Evolutionary conservation across 129 eudicot genomes (phyloP).

Genomic region (Smallanthus sonchifolius): DNA sequence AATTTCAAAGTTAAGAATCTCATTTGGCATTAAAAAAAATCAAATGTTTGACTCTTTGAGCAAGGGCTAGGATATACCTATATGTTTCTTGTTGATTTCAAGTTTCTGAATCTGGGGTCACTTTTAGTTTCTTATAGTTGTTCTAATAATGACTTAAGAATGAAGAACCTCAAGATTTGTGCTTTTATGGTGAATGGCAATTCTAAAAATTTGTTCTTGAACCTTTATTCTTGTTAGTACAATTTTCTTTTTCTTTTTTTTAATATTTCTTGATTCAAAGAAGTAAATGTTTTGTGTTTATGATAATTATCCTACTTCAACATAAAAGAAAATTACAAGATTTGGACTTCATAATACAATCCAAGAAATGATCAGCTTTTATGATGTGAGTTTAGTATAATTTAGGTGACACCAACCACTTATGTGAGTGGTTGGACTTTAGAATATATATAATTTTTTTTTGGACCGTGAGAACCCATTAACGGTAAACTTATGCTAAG

Average conservation of each 20-base stretch:
- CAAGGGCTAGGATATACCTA: background rate
- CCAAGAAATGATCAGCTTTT: too few relatives aligned
- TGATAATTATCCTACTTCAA: background rate
- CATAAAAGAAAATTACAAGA: background rate
- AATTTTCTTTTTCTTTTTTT: background rate
- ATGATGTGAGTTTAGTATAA: too few relatives aligned
- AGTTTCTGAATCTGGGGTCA: slow-evolving; percentile 8
- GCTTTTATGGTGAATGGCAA: slow-evolving; percentile 9
- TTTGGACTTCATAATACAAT: too few relatives aligned
- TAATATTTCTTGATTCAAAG: slow-evolving; percentile 7
- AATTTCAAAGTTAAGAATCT: slow-evolving; percentile 1
- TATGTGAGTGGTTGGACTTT: too few relatives aligned
- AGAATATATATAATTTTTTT: too few relatives aligned
- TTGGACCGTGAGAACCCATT: too few relatives aligned
- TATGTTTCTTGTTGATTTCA: slow-evolving; percentile 11
- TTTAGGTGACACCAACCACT: too few relatives aligned
- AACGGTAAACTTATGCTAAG: too few relatives aligned
- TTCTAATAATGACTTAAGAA: slow-evolving; percentile 4
- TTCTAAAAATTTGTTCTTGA: slow-evolving; percentile 22
- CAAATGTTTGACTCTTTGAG: slow-evolving; percentile 26
- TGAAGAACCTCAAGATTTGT: slow-evolving; percentile 25
- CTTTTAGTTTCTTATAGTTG: slow-evolving; percentile 12
- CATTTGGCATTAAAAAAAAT: background rate
- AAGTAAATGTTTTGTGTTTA: slow-evolving; percentile 4
- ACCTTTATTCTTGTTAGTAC: slow-evolving; percentile 10